A percentile compares a stretch with the other conserved stretches of the same genome.
Conservation (phyloP, 768 basidiomycete species). For the Favolaschia claudopus region DNA sequence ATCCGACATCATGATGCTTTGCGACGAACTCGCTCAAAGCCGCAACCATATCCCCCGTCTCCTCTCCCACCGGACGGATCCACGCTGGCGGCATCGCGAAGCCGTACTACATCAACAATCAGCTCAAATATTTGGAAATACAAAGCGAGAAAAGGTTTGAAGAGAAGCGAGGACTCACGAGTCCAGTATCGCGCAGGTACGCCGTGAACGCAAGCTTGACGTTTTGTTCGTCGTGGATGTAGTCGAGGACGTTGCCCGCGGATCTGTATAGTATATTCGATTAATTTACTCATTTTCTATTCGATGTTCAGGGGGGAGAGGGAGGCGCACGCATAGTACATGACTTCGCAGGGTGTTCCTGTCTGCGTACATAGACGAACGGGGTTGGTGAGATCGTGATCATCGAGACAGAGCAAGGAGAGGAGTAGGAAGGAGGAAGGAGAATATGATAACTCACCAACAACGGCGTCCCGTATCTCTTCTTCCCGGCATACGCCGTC, state of each 20-base stretch:
- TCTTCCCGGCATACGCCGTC: slow-evolving; percentile 62
- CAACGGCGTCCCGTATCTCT: slow-evolving; percentile 63
- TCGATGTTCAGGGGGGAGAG: too few species aligned
- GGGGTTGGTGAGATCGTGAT: too few species aligned
- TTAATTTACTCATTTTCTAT: too few species aligned
- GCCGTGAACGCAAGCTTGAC: slow-evolving; percentile 71
- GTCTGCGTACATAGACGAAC: slow-evolving; percentile 38
- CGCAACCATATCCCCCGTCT: too few species aligned
- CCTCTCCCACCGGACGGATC: too few species aligned
- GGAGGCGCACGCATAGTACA: too few species aligned
- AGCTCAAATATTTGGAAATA: too few species aligned
- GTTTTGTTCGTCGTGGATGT: slow-evolving; percentile 62
- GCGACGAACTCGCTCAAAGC: too few species aligned
- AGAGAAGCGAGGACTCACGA: slow-evolving; percentile 52
- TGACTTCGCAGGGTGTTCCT: slow-evolving; percentile 52
- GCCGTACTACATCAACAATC: slow-evolving; percentile 63
- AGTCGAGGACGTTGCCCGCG: slow-evolving; percentile 73
- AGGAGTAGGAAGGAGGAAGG: background rate
- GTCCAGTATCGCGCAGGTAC: slow-evolving; percentile 75
- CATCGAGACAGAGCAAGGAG: too few species aligned
- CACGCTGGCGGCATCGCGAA: slow-evolving; percentile 74
- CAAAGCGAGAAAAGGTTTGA: too few species aligned
- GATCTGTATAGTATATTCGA: too few species aligned
- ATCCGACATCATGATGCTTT: too few species aligned
- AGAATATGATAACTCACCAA: slow-evolving; percentile 36